Percentiles rank a stretch among this genome's conserved stretches.
These are phyloP conservation scores for Lichenothelia convexa DNA, from an alignment of 495 filamentous ascomycete genomes.

Conservation along the genomic window DNA sequence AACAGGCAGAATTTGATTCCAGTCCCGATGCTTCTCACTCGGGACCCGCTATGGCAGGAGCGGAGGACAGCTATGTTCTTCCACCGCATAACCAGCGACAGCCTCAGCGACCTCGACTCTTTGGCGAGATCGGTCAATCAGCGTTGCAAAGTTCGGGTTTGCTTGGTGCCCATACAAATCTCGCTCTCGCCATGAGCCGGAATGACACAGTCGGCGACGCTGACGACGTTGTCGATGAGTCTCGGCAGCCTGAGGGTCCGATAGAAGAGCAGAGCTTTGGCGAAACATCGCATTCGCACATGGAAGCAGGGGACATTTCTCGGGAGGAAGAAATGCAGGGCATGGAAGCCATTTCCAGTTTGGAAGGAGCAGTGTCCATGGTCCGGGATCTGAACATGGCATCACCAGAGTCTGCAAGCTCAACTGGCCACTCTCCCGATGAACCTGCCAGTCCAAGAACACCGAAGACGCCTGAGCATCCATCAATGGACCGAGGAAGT, in stretches of 20 bases:
- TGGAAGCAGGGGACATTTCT: background rate
- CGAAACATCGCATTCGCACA: background rate
- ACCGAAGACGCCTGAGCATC: too few relatives aligned
- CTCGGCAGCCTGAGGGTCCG: too few relatives aligned
- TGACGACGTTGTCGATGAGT: background rate
- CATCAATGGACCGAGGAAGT: too few relatives aligned
- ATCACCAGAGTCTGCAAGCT: slow-evolving; percentile 25
- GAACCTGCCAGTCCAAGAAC: slow-evolving; percentile 20
- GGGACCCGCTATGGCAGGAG: background rate
- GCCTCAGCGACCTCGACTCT: slow-evolving; percentile 32
- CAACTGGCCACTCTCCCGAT: slow-evolving; percentile 10
- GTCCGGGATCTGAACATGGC: slow-evolving; percentile 51
- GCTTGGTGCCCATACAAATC: slow-evolving; percentile 19
- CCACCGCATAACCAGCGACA: slow-evolving; percentile 2
- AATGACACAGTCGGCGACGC: background rate
- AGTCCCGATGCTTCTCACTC: slow-evolving; percentile 16
- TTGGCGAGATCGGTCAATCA: slow-evolving; percentile 63
- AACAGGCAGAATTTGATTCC: slow-evolving; percentile 14
- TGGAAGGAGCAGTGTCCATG: slow-evolving; percentile 48
- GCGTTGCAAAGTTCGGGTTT: slow-evolving; percentile 46
- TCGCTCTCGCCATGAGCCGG: slow-evolving; percentile 9
- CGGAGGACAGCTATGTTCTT: slow-evolving; percentile 13
- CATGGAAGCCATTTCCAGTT: slow-evolving; percentile 22
- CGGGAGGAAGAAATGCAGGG: background rate
- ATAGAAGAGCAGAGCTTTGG: background rate